Percentiles rank a stretch among this genome's conserved stretches.
Evolutionary conservation across 2,329 filamentous ascomycete species (phyloP).

Genomic region (Colletotrichum liriopes): DNA sequence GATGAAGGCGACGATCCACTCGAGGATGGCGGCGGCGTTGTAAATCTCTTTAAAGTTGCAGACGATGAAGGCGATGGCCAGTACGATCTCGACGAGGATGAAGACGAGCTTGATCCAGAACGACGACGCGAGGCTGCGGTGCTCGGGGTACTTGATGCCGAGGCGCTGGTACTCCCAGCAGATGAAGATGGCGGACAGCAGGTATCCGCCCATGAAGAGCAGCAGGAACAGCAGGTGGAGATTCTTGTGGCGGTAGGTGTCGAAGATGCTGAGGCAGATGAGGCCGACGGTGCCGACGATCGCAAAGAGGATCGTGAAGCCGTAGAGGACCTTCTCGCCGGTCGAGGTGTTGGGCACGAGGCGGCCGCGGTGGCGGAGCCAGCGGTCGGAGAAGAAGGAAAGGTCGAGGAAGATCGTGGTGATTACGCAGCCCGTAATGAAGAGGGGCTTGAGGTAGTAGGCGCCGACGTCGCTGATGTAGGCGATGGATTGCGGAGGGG

Average conservation of each 20-base stretch:
- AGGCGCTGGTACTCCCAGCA: conserved; percentile 93
- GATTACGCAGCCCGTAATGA: conserved; percentile 79
- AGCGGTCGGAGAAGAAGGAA: conserved; percentile 86
- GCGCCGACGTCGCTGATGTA: conserved; percentile 81
- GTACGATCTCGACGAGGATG: conserved; percentile 82
- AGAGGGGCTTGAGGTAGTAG: conserved; percentile 79
- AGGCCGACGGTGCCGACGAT: conserved; percentile 84
- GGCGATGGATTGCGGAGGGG: conserved; percentile 71
- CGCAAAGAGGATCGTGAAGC: conserved; percentile 77
- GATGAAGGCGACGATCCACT: conserved; percentile 85
- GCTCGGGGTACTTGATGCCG: conserved; percentile 80
- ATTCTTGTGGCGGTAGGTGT: conserved; percentile 77
- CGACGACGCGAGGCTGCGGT: conserved; percentile 80
- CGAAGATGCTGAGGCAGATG: conserved; percentile 88
- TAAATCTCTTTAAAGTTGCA: conserved; percentile 62
- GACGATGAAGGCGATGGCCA: conserved; percentile 82
- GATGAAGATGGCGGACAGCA: conserved; percentile 88
- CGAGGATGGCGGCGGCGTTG: conserved; percentile 83
- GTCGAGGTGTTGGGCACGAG: conserved; percentile 80
- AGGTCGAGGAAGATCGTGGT: conserved; percentile 87
- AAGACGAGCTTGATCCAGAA: conserved; percentile 93
- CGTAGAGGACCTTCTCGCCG: conserved; percentile 75
- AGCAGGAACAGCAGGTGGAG: conserved; percentile 84
- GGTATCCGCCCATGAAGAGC: conserved; percentile 89
- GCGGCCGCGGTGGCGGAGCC: conserved; percentile 85